Evolutionary conservation across 2,329 filamentous ascomycete species (phyloP).

Genomic region (Fusarium pseudocircinatum): DNA sequence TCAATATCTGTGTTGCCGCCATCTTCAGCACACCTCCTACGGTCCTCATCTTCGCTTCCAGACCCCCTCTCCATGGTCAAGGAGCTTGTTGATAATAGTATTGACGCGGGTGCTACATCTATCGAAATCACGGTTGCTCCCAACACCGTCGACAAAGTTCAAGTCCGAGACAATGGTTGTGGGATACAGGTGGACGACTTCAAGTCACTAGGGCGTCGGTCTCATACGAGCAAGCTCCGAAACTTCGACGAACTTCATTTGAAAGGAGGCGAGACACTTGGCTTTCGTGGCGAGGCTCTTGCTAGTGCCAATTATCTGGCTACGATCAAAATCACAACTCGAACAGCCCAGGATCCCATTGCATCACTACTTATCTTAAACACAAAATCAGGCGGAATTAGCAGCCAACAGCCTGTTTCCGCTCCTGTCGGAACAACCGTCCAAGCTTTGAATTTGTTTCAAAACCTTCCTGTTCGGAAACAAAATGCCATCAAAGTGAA

Average conservation of each 20-base stretch:
- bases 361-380: conserved; percentile 61
- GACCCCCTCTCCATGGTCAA: conserved; percentile 73
- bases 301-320: conserved; percentile 71
- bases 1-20: conserved; percentile 60
- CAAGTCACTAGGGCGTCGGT: conserved; percentile 68
- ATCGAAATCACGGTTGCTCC: conserved; percentile 71
- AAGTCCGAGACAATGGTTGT: conserved; percentile 78
- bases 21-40: conserved; percentile 64
- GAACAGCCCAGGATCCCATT: conserved; percentile 67
- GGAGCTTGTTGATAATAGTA: conserved; percentile 80
- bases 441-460: conserved; percentile 67
- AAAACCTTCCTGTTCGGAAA: conserved; percentile 69
- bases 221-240: conserved; percentile 78
- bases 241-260: conserved; percentile 68
- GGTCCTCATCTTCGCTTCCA: conserved; percentile 68
- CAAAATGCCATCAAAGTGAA: conserved; percentile 67
- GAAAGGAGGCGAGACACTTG: conserved; percentile 69
- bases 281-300: conserved; percentile 80
- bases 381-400: conserved; percentile 45
- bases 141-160: conserved; percentile 74
- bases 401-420: conserved; percentile 50
- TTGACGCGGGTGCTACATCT: conserved; percentile 75
- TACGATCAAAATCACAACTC: conserved; percentile 70
- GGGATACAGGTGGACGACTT: conserved; percentile 74
- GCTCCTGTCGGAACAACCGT: conserved; percentile 77